Percentiles rank a stretch among this genome's conserved stretches.
These are phyloP conservation scores for Talaromyces proteolyticus DNA, from an alignment of 495 filamentous ascomycete genomes.

Conservation along the genomic window DNA sequence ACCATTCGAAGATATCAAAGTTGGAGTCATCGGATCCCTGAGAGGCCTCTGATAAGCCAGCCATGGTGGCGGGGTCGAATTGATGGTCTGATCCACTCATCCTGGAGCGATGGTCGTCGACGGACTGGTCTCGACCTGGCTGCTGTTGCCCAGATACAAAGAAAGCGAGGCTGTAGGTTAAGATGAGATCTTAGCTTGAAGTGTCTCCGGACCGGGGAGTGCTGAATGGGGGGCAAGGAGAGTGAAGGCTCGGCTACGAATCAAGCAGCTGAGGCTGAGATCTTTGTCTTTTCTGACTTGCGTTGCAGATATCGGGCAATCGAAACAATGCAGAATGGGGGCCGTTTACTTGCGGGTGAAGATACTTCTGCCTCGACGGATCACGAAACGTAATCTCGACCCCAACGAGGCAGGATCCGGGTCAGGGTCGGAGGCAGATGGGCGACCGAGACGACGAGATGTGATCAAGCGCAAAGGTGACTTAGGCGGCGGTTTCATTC, in stretches of 20 bases:
- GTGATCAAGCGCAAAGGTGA: background rate
- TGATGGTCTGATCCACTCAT: slow-evolving; percentile 29
- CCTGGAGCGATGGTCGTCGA: slow-evolving; percentile 4
- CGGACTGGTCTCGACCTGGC: background rate
- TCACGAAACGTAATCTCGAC: slow-evolving; percentile 14
- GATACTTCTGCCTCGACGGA: slow-evolving; percentile 35
- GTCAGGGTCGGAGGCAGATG: background rate
- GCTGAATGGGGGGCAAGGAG: background rate
- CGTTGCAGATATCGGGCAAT: too few species aligned
- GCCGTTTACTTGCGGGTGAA: slow-evolving; percentile 34
- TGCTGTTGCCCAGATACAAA: background rate
- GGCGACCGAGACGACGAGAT: background rate
- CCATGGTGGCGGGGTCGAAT: slow-evolving; percentile 35
- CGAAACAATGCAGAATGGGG: slow-evolving; percentile 10
- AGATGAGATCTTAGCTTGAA: background rate
- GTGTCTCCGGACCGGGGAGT: background rate
- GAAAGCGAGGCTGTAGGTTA: background rate
- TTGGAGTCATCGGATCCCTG: slow-evolving; percentile 33
- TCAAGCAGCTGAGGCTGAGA: background rate
- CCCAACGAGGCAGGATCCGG: slow-evolving; percentile 1
- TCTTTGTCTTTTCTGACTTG: too few species aligned
- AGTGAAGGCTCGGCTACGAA: too few species aligned
- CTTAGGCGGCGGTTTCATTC: background rate
- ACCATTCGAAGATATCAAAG: slow-evolving; percentile 87
- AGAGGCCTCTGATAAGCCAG: slow-evolving; percentile 28